Conservation (phyloP, 177 flowering plant species). For the Vitis hybrid region DNA sequence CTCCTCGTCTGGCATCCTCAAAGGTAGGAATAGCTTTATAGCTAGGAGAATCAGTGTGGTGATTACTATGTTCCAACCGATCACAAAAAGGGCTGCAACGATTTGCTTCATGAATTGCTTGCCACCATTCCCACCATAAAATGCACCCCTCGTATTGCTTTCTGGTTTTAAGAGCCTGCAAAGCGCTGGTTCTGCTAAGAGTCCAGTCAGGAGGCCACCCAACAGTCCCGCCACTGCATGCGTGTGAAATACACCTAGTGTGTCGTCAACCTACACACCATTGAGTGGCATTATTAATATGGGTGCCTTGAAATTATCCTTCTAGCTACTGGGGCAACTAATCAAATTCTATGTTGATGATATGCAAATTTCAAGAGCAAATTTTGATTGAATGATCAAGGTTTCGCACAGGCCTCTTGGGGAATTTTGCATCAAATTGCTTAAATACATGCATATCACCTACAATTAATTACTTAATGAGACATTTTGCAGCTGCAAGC, state of each 20-base stretch:
- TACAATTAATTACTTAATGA: no score
- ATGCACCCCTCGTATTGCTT: conserved; percentile 53
- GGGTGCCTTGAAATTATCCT: no score
- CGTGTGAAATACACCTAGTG: conserved; percentile 70
- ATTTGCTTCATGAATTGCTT: conserved; percentile 61
- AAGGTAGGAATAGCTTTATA: conserved; percentile 34
- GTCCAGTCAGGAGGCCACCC: conserved; percentile 70
- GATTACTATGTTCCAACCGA: conserved; percentile 64
- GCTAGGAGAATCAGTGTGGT: conserved; percentile 53
- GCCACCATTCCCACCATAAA: conserved; percentile 62
- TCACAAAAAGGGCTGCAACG: conserved; percentile 70
- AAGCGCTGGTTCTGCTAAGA: conserved; percentile 65
- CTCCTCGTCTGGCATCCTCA: conserved; percentile 77
- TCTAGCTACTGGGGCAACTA: no score
- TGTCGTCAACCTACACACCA: conserved; percentile 60
- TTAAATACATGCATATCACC: no score
- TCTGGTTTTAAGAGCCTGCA: conserved; percentile 48
- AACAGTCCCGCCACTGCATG: conserved; percentile 75
- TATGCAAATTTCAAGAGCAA: no score
- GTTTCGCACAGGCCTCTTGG: no score
- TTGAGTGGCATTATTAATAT: no score
- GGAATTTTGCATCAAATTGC: no score
- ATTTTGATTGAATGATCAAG: no score
- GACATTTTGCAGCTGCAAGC: no score
- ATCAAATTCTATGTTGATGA: no score